Conservation (phyloP, 768 basidiomycete species). For the Lanmaoa rubissima region DNA sequence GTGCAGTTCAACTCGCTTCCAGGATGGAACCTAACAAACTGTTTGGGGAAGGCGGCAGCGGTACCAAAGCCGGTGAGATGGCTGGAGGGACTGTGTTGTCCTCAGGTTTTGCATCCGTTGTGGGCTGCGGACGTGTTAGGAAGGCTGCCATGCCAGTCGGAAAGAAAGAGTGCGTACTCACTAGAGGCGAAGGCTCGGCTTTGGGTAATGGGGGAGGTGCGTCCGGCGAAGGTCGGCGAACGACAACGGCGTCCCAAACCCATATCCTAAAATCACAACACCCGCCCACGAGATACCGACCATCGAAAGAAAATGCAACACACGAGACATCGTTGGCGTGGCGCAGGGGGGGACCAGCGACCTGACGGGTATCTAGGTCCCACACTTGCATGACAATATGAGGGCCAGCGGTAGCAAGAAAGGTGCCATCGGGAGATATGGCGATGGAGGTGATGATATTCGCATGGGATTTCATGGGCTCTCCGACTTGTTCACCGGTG, state of each 20-base stretch:
- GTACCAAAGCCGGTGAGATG: conserved; percentile 20
- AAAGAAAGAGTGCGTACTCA: neutral
- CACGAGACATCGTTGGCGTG: conserved; percentile 32
- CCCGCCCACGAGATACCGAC: conserved; percentile 26
- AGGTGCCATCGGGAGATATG: conserved; percentile 31
- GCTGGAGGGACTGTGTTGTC: neutral
- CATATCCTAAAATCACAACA: conserved; percentile 31
- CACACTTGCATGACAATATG: conserved; percentile 31
- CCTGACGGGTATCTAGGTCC: conserved; percentile 25
- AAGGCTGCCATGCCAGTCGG: neutral
- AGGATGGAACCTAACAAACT: conserved; percentile 17
- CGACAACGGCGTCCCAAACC: conserved; percentile 26
- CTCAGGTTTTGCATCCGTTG: conserved; percentile 6
- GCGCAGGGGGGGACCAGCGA: conserved; percentile 20
- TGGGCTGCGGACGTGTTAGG: conserved; percentile 12
- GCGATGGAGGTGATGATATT: conserved; percentile 32
- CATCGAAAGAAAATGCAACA: conserved; percentile 32
- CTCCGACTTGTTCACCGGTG: conserved; percentile 31
- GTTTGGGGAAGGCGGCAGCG: conserved; percentile 23
- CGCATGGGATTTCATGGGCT: conserved; percentile 28
- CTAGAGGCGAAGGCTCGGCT: conserved; percentile 9
- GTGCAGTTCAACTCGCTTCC: conserved; percentile 9
- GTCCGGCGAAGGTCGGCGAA: conserved; percentile 16
- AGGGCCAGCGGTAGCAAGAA: conserved; percentile 33
- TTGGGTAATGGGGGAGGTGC: conserved; percentile 9